Conservation (phyloP, 139 green algal species). For the Ettlia oleoabundans region DNA sequence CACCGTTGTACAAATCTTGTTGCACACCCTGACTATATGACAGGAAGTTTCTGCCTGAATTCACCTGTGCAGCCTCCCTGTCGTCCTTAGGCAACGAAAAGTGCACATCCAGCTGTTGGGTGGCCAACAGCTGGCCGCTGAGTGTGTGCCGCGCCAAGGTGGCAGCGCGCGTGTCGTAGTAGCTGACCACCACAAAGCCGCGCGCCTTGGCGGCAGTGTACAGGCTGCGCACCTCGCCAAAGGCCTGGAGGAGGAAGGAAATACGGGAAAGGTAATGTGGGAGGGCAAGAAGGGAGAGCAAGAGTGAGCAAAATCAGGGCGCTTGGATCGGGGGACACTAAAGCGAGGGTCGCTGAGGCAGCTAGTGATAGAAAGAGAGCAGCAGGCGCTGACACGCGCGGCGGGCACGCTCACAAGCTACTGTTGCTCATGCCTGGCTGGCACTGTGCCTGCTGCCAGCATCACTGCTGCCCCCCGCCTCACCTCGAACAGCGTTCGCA, state of each 20-base stretch:
- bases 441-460: background rate
- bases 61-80: conserved; percentile 55
- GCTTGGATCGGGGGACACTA: too few relatives aligned
- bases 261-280: background rate
- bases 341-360: too few relatives aligned
- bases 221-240: conserved; percentile 84
- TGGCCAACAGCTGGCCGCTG: conserved; percentile 53
- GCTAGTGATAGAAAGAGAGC: too few relatives aligned
- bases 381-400: too few relatives aligned
- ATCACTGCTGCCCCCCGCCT: background rate
- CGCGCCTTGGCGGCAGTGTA: conserved; percentile 81
- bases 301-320: background rate
- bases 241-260: conserved; percentile 56
- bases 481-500: conserved; percentile 66
- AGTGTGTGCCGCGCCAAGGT: conserved; percentile 72
- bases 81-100: conserved; percentile 74
- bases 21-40: too few relatives aligned
- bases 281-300: background rate
- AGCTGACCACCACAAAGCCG: conserved; percentile 91
- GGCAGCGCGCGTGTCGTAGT: conserved; percentile 89
- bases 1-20: too few relatives aligned
- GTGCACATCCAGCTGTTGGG: conserved; percentile 68
- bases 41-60: too few relatives aligned
- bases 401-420: too few relatives aligned
- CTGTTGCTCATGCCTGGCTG: too few relatives aligned